Conservation (phyloP, 495 filamentous ascomycete genomes). For the Neurospora hispaniola region DNA sequence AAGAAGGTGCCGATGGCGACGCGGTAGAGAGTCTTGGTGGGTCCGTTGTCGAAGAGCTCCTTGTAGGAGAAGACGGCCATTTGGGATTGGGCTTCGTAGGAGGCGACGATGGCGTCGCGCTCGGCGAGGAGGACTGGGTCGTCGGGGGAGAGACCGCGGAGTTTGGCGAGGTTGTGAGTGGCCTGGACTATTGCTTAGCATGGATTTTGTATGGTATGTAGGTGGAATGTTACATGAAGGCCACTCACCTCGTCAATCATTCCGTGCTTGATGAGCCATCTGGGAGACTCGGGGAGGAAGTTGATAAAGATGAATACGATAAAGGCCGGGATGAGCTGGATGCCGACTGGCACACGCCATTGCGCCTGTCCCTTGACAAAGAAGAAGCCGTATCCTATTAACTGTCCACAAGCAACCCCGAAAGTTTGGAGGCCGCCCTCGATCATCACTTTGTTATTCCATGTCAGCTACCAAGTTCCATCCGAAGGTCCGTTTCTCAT, state of each 20-base stretch:
- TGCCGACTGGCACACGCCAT: slow-evolving; percentile 58
- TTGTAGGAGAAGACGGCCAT: not conserved
- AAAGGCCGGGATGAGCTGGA: slow-evolving; percentile 61
- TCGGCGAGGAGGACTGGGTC: not conserved
- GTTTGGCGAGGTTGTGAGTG: not conserved
- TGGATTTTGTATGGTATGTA: not conserved
- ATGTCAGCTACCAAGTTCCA: too few species aligned
- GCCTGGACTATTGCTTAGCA: not conserved
- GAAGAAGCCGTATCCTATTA: slow-evolving; percentile 45
- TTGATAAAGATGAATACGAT: slow-evolving; percentile 56
- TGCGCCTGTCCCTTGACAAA: slow-evolving; percentile 32
- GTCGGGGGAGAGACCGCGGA: slow-evolving; percentile 16
- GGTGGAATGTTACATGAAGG: too few species aligned
- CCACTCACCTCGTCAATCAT: slow-evolving; percentile 18
- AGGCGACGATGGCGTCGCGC: not conserved
- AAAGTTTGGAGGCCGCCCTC: slow-evolving; percentile 54
- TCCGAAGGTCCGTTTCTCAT: too few species aligned
- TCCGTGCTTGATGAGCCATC: slow-evolving; percentile 50
- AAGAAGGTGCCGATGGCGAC: slow-evolving; percentile 15
- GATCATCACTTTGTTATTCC: slow-evolving; percentile 39
- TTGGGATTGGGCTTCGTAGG: not conserved
- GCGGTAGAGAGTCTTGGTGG: slow-evolving; percentile 16
- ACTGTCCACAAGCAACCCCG: slow-evolving; percentile 54
- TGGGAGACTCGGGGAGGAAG: slow-evolving; percentile 62
- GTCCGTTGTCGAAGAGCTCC: not conserved